Evolutionary conservation across 768 basidiomycete species (phyloP).

Genomic region (Boletellus sp.): DNA sequence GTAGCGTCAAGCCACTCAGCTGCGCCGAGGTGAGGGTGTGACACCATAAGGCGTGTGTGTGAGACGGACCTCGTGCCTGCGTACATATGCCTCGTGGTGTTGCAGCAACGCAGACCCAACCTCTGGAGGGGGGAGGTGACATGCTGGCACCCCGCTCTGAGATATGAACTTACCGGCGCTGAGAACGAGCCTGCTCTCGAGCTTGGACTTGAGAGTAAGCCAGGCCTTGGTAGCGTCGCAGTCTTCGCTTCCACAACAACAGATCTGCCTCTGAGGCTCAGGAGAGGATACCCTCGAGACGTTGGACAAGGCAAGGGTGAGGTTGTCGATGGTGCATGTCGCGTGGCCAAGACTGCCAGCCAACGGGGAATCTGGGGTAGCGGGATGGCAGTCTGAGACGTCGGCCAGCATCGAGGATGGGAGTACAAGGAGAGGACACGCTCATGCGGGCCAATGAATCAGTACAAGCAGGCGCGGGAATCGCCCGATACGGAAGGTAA

Average conservation of each 20-base stretch:
- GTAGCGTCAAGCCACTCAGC: slow-evolving; percentile 12
- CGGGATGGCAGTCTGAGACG: slow-evolving; percentile 32
- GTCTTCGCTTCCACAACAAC: slow-evolving; percentile 61
- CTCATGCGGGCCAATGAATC: not conserved
- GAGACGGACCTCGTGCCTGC: slow-evolving; percentile 57
- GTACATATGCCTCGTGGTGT: slow-evolving; percentile 82
- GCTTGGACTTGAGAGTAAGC: slow-evolving; percentile 58
- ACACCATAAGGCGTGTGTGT: slow-evolving; percentile 6
- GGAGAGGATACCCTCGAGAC: slow-evolving; percentile 76
- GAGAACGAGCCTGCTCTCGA: slow-evolving; percentile 75
- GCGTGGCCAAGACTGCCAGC: slow-evolving; percentile 50
- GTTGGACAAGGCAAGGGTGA: slow-evolving; percentile 67
- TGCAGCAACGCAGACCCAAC: slow-evolving; percentile 86
- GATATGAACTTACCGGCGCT: slow-evolving; percentile 69
- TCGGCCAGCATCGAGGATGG: slow-evolving; percentile 22
- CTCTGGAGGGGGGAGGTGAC: slow-evolving; percentile 44
- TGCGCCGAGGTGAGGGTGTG: slow-evolving; percentile 17
- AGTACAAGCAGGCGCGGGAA: slow-evolving; percentile 17
- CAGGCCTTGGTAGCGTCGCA: slow-evolving; percentile 66
- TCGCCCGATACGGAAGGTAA: slow-evolving; percentile 10
- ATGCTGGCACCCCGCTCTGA: not conserved
- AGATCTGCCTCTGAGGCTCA: slow-evolving; percentile 48
- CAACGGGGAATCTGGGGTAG: slow-evolving; percentile 49
- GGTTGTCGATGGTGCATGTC: slow-evolving; percentile 69
- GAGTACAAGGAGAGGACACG: not conserved